Evolutionary conservation across 345 rosid species (phyloP), one percentile per base, ranked within the genome.

Genomic region (Gossypium sturtianum): DNA sequence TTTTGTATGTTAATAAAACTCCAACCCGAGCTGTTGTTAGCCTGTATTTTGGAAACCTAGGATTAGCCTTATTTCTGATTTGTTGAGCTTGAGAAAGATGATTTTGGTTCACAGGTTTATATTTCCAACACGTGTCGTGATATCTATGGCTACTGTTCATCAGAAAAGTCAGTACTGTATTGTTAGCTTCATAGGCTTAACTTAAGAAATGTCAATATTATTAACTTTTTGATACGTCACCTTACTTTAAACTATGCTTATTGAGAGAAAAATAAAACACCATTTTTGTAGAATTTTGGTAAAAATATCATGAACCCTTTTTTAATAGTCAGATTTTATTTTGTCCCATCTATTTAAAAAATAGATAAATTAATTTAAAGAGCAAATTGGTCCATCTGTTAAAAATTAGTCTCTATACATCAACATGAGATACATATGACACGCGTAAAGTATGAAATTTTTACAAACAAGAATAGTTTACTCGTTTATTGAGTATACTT

Each of bases 341-440:
- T 34, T 34, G 0, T 0, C 1, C 7, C 0, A 1, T 34, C 41
- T 1, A 34, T 5, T 34, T 0, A 4, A 34, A 34, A 34, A 34
- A 34, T 34, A 34, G 0, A 5, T 34, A 34, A 34, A 34, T 5
- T 34, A 1, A 34, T 34, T 34, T 34, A 4, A 4, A 34, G 1
- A 5, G 7, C 0, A 34, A 34, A 34, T 0, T 34, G 0, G 0
- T 4, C 0, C 1, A 4, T 34, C 6, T 4, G 0, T 5, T 34
- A 5, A 34, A 4, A 34, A 34, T 34, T 4, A 1, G 0, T 29
- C 38, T 0, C 0, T 3, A 0, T 4, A 34, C 38, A 34, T 34
- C 6, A 34, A 3, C 0, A 29, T 29, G 6, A 3, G 1, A 0
- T 29, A 29, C 38, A 29, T 29, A 29, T 29, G 0, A 2, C 27